Evolutionary conservation across 768 basidiomycete species (phyloP).

Genomic region (Boletales sp.): DNA sequence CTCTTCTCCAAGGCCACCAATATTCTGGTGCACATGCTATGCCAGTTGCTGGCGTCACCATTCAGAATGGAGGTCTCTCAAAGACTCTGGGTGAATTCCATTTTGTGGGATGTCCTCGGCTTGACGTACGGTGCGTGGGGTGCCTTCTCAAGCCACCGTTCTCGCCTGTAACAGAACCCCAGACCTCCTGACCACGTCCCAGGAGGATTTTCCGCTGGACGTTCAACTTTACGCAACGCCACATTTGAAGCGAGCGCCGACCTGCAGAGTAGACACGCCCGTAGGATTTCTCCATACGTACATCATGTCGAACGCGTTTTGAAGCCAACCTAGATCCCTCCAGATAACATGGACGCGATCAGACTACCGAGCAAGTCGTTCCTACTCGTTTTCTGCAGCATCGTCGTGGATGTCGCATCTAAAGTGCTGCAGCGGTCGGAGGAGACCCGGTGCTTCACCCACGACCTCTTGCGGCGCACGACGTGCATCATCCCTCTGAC

Average conservation of each 20-base stretch:
- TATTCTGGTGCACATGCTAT: conserved; percentile 44
- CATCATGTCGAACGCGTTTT: conserved; percentile 7
- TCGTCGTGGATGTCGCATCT: conserved; percentile 43
- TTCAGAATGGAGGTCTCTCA: conserved; percentile 18
- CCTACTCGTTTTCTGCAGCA: conserved; percentile 44
- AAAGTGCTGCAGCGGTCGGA: conserved; percentile 41
- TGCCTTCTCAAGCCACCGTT: background rate
- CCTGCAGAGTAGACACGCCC: conserved; percentile 29
- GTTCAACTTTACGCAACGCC: conserved; percentile 41
- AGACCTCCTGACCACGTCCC: conserved; percentile 36
- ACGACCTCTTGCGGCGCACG: conserved; percentile 43
- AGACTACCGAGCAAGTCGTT: conserved; percentile 37
- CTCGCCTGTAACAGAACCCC: conserved; percentile 6
- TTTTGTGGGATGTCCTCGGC: conserved; percentile 21
- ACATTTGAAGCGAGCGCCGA: conserved; percentile 30
- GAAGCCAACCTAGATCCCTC: conserved; percentile 30
- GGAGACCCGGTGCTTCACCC: conserved; percentile 46
- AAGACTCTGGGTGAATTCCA: conserved; percentile 16
- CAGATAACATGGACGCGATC: conserved; percentile 33
- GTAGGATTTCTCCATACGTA: conserved; percentile 22
- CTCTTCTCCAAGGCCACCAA: conserved; percentile 47
- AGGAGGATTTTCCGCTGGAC: conserved; percentile 34
- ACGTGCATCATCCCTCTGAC: conserved; percentile 37
- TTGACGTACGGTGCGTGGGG: conserved; percentile 6
- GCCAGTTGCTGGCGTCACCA: conserved; percentile 24